Percentiles rank a stretch among this genome's conserved stretches.
phyloP scores from a whole-genome alignment of 2,329 filamentous ascomycete genomes.

The Alternaria brassicae region DNA sequence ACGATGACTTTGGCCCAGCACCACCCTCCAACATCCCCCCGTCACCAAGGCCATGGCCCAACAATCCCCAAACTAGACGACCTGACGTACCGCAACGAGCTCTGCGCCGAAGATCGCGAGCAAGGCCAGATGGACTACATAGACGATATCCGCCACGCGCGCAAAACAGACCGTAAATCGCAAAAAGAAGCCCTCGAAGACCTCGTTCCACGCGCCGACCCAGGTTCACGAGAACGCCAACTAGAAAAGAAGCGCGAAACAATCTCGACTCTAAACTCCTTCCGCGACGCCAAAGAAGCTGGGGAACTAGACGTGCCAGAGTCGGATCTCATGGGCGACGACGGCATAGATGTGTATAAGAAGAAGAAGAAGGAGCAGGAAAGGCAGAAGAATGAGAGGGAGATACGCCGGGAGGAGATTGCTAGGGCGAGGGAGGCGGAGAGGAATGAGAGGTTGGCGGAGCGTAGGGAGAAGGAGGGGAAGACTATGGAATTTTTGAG shows the following conservation, averaged over 20 bases:
- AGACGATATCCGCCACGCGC: slow-evolving; percentile 65
- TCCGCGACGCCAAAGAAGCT: slow-evolving; percentile 70
- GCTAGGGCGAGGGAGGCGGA: slow-evolving; percentile 77
- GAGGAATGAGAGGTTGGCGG: slow-evolving; percentile 75
- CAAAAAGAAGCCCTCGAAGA: slow-evolving; percentile 82
- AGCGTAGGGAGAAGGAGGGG: slow-evolving; percentile 78
- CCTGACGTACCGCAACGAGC: slow-evolving; percentile 68
- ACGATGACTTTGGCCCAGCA: slow-evolving; percentile 61
- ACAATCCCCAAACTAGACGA: slow-evolving; percentile 76
- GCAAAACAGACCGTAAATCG: slow-evolving; percentile 67
- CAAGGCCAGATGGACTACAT: slow-evolving; percentile 56
- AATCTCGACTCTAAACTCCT: slow-evolving; percentile 75
- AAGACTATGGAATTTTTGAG: slow-evolving; percentile 83
- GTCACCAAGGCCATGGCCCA: slow-evolving; percentile 55
- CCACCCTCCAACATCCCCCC: slow-evolving; percentile 52
- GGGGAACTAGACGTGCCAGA: slow-evolving; percentile 72
- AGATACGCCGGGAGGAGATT: slow-evolving; percentile 82
- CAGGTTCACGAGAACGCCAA: slow-evolving; percentile 80
- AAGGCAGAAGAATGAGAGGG: slow-evolving; percentile 80
- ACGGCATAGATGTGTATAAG: slow-evolving; percentile 71
- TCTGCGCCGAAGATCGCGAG: slow-evolving; percentile 62
- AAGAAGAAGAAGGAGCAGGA: slow-evolving; percentile 69
- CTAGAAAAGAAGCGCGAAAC: slow-evolving; percentile 83
- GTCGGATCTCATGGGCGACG: slow-evolving; percentile 77
- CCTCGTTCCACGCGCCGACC: slow-evolving; percentile 79